phyloP scores from a whole-genome alignment of 2,329 filamentous ascomycete species.

The Colletotrichum horii region DNA sequence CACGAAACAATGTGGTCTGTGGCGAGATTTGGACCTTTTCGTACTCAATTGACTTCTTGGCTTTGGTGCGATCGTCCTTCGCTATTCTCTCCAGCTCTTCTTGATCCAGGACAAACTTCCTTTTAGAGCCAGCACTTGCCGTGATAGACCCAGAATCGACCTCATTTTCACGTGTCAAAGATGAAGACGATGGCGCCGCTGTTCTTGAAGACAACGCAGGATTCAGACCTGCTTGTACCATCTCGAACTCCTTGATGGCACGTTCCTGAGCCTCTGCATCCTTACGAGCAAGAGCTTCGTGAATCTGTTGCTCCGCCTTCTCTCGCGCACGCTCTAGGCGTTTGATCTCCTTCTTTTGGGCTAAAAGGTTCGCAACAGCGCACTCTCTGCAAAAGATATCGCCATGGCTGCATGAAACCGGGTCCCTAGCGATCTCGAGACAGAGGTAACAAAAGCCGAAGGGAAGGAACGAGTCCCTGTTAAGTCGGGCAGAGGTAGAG shows the following conservation, averaged over 20 bases:
- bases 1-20: background rate
- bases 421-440: slow-evolving; percentile 78
- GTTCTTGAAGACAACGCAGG: background rate
- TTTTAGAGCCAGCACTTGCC: slow-evolving; percentile 51
- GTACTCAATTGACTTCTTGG: slow-evolving; percentile 72
- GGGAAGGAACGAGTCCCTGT: slow-evolving; percentile 88
- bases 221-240: slow-evolving; percentile 74
- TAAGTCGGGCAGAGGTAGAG: slow-evolving; percentile 80
- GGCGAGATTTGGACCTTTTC: slow-evolving; percentile 63
- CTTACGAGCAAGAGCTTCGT: slow-evolving; percentile 62
- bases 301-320: slow-evolving; percentile 64
- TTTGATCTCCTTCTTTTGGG: slow-evolving; percentile 91
- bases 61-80: slow-evolving; percentile 71
- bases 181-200: background rate
- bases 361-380: slow-evolving; percentile 86
- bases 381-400: slow-evolving; percentile 97
- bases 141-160: background rate
- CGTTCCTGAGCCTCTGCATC: slow-evolving; percentile 74
- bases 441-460: slow-evolving; percentile 91
- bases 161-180: background rate
- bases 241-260: slow-evolving; percentile 83
- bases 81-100: slow-evolving; percentile 76
- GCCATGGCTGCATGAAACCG: slow-evolving; percentile 82
- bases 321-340: slow-evolving; percentile 73
- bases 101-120: slow-evolving; percentile 82